These are phyloP conservation scores for Fusarium sp. DNA, from an alignment of 2,329 filamentous ascomycete species.

Conservation along the genomic window DNA sequence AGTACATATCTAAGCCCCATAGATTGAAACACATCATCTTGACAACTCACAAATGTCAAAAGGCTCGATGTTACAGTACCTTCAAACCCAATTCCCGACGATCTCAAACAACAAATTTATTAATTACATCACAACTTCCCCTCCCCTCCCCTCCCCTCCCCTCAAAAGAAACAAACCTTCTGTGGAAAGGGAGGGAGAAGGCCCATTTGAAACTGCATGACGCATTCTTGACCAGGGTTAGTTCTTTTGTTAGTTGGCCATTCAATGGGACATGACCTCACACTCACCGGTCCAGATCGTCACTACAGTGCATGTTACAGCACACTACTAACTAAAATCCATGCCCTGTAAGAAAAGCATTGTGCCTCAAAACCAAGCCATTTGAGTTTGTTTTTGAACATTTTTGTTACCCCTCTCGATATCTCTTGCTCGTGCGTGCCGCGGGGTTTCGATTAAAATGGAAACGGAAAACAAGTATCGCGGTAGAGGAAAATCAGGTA, in stretches of 20 bases:
- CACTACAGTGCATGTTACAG: not conserved
- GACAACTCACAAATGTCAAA: not conserved
- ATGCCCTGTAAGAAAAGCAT: conserved; percentile 19
- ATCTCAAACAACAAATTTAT: not conserved
- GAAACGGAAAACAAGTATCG: conserved; percentile 1
- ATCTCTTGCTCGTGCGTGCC: not conserved
- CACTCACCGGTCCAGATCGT: conserved; percentile 30
- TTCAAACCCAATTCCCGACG: conserved; percentile 4
- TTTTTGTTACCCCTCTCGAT: conserved; percentile 17
- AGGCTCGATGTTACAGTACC: not conserved
- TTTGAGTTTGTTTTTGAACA: conserved; percentile 7
- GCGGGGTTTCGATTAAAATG: conserved; percentile 20
- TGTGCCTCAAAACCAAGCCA: conserved; percentile 34
- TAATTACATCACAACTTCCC: conserved; percentile 26
- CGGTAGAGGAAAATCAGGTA: not conserved
- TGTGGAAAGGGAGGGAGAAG: no score
- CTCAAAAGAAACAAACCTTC: not conserved
- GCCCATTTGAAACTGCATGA: conserved; percentile 39
- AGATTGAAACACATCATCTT: conserved; percentile 29
- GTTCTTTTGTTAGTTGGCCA: not conserved
- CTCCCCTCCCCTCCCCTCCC: not conserved
- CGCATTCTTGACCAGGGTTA: conserved; percentile 39
- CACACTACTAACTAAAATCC: conserved; percentile 8
- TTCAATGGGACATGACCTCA: conserved; percentile 43
- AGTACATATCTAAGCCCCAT: no score